phyloP scores from a whole-genome alignment of 805 yeast species.

The Dipodascopsis tothii region DNA sequence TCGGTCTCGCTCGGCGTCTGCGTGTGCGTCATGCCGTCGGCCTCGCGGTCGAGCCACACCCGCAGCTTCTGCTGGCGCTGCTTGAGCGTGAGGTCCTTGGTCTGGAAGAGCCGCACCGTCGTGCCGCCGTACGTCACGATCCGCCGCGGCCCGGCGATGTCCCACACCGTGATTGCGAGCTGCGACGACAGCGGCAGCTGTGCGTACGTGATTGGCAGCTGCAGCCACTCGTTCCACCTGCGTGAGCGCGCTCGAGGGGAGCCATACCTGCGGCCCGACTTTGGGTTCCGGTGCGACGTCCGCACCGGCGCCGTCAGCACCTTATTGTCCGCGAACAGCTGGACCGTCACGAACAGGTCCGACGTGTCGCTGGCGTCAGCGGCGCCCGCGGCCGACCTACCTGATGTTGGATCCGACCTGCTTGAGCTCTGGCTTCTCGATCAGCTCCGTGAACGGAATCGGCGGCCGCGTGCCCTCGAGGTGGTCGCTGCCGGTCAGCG shows the following conservation, averaged over 20 bases:
- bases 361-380: slow-evolving; percentile 22
- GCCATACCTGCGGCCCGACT: slow-evolving; percentile 21
- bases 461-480: slow-evolving; percentile 40
- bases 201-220: slow-evolving; percentile 60
- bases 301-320: slow-evolving; percentile 45
- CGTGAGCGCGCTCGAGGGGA: slow-evolving; percentile 27
- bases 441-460: slow-evolving; percentile 40
- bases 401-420: slow-evolving; percentile 38
- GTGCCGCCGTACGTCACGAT: slow-evolving; percentile 53
- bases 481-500: slow-evolving; percentile 32
- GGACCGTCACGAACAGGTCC: slow-evolving; percentile 39
- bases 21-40: slow-evolving; percentile 28
- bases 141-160: slow-evolving; percentile 48
- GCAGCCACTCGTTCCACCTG: slow-evolving; percentile 67
- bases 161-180: slow-evolving; percentile 59
- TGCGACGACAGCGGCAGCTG: slow-evolving; percentile 62
- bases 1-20: slow-evolving; percentile 25
- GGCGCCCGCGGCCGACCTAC: slow-evolving; percentile 9
- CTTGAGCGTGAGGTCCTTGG: slow-evolving; percentile 47
- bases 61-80: slow-evolving; percentile 61
- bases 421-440: slow-evolving; percentile 42
- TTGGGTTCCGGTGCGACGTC: slow-evolving; percentile 44
- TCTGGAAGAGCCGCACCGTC: slow-evolving; percentile 51
- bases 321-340: slow-evolving; percentile 39
- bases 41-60: slow-evolving; percentile 36